A percentile compares a stretch with the other conserved stretches of the same genome.
phyloP scores from a whole-genome alignment of 2,329 filamentous ascomycete genomes.

The Sphaerostilbella broomeana region DNA sequence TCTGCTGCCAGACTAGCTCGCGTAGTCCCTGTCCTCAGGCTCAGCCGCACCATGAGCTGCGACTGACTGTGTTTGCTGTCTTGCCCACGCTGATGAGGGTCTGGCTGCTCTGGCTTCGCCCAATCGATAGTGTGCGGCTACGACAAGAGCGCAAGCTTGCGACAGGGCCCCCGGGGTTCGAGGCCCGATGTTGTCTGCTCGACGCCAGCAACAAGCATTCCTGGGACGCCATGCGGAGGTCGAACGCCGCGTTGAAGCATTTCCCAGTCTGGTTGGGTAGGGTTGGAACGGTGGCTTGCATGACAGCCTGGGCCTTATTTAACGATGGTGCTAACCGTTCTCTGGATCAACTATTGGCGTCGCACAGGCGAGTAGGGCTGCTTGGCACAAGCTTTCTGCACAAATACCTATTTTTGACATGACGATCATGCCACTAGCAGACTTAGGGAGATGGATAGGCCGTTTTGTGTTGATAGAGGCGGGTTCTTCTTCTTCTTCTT shows the following conservation, averaged over 20 bases:
- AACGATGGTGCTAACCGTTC: slow-evolving; percentile 6
- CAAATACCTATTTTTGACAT: too few relatives aligned
- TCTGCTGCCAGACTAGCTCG: neutral
- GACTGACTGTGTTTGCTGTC: slow-evolving; percentile 1
- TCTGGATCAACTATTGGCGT: slow-evolving; percentile 7
- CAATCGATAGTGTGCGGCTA: slow-evolving; percentile 7
- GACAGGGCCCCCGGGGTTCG: slow-evolving; percentile 7
- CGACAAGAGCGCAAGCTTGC: neutral
- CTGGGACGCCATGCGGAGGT: slow-evolving; percentile 7
- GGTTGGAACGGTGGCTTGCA: slow-evolving; percentile 13
- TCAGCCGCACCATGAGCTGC: slow-evolving; percentile 14
- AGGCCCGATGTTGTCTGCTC: neutral
- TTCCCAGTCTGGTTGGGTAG: slow-evolving; percentile 6
- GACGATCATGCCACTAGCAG: too few relatives aligned
- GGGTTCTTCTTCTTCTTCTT: too few relatives aligned
- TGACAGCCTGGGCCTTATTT: slow-evolving; percentile 9
- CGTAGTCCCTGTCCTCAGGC: slow-evolving; percentile 6
- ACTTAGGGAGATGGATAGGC: too few relatives aligned
- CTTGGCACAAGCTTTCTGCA: slow-evolving; percentile 2
- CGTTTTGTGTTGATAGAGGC: too few relatives aligned
- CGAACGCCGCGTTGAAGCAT: slow-evolving; percentile 4
- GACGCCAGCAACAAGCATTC: too few relatives aligned
- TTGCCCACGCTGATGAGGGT: slow-evolving; percentile 10
- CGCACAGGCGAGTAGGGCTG: neutral
- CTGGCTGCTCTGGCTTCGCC: neutral